Conservation (phyloP, 2,329 filamentous ascomycete species). For the Talaromyces atroroseus region DNA sequence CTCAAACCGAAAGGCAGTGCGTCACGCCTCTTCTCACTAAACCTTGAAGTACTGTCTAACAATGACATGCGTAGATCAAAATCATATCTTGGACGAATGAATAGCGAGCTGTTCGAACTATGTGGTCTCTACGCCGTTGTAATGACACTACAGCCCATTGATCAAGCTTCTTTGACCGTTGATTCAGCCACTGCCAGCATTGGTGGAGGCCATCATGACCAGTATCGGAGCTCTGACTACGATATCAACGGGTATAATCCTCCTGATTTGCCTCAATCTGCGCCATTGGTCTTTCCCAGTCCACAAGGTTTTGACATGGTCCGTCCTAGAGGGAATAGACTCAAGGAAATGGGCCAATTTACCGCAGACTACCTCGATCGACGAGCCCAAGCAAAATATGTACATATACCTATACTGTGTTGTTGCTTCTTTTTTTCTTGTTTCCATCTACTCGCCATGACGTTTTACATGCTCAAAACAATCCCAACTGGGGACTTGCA, state of each 20-base stretch:
- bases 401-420: background rate
- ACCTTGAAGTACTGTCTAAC: background rate
- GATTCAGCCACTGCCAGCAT: background rate
- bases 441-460: too few species aligned
- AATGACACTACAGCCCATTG: background rate
- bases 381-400: background rate
- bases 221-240: background rate
- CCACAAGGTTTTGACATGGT: background rate
- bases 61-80: background rate
- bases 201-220: background rate
- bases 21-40: background rate
- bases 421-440: too few species aligned
- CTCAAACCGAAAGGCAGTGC: background rate
- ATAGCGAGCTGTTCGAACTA: background rate
- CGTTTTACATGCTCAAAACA: too few species aligned
- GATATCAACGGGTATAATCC: background rate
- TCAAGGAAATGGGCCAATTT: background rate
- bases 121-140: slow-evolving; percentile 1
- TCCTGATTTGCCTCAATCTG: background rate
- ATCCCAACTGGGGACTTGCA: too few species aligned
- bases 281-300: background rate
- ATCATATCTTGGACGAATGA: background rate
- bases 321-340: background rate
- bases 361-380: background rate
- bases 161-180: background rate